Percentiles rank a stretch among this genome's conserved stretches.
Evolutionary conservation across 2,329 filamentous ascomycete species (phyloP).

Genomic region (Colletotrichum simmondsii): DNA sequence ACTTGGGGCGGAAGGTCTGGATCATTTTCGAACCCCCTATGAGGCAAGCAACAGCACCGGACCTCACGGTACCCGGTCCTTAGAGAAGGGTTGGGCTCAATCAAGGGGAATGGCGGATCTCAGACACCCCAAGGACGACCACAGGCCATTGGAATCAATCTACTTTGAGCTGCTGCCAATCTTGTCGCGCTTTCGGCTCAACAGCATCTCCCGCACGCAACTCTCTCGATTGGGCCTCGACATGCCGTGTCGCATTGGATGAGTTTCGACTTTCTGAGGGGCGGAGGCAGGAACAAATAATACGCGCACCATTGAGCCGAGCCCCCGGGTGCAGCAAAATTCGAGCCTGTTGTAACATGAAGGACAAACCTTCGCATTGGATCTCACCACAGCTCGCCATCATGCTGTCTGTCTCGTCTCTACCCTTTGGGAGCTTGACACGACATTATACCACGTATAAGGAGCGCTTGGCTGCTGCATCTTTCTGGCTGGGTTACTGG

Average conservation of each 20-base stretch:
- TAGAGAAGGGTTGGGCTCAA: background rate
- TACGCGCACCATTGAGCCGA: background rate
- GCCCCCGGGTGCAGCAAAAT: conserved; percentile 7
- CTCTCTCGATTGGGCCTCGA: conserved; percentile 9
- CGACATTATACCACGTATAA: background rate
- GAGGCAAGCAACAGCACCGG: background rate
- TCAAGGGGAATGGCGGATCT: background rate
- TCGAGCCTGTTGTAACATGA: background rate
- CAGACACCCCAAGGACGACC: background rate
- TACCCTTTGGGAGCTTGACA: background rate
- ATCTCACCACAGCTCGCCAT: conserved; percentile 8
- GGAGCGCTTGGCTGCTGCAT: conserved; percentile 7
- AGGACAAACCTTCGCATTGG: background rate
- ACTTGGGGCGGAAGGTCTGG: conserved; percentile 9
- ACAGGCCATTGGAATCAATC: background rate
- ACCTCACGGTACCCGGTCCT: background rate
- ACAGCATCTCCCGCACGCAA: background rate
- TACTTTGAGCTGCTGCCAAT: background rate
- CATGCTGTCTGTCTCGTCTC: background rate
- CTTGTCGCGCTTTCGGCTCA: background rate
- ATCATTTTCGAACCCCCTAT: background rate
- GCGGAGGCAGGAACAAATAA: conserved; percentile 21
- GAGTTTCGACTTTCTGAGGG: background rate
- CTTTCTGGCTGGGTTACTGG: background rate
- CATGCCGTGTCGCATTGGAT: background rate